Percentiles rank a stretch among this genome's conserved stretches.
Conservation (phyloP, 1,284 basidiomycete species). For the Schizopora paradoxa region DNA sequence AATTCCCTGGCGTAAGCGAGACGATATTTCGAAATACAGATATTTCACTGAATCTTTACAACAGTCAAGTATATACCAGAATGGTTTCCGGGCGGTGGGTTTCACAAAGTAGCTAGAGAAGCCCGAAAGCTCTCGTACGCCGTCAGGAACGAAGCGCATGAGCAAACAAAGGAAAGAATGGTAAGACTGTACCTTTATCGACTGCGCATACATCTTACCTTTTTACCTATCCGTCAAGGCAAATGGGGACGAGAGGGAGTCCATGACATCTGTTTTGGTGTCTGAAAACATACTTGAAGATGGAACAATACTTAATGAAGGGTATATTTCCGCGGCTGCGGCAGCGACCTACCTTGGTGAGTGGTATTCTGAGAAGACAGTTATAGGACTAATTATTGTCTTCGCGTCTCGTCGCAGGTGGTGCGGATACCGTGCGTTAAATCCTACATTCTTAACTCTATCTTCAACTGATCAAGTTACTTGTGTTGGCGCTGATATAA, state of each 20-base stretch:
- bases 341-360: slow-evolving; percentile 8
- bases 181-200: no score
- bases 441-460: neutral
- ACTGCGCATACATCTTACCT: no score
- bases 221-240: slow-evolving; percentile 1
- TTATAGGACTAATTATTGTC: no score
- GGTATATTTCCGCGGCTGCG: slow-evolving; percentile 10
- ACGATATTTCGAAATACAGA: neutral
- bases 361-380: neutral
- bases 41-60: neutral
- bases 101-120: slow-evolving; percentile 11
- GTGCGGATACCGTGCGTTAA: neutral
- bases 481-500: slow-evolving; percentile 21
- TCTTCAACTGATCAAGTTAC: neutral
- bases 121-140: neutral
- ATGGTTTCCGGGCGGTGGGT: slow-evolving; percentile 16
- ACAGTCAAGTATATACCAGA: slow-evolving; percentile 3
- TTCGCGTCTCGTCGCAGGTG: neutral
- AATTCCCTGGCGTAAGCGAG: no score
- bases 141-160: slow-evolving; percentile 5
- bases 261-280: slow-evolving; percentile 11
- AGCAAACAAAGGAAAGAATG: slow-evolving; percentile 12
- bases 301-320: slow-evolving; percentile 5
- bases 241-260: slow-evolving; percentile 8
- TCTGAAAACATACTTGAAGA: slow-evolving; percentile 1